Evolutionary conservation across 1,284 basidiomycete species (phyloP).

Genomic region (Rhodotorula sp.): DNA sequence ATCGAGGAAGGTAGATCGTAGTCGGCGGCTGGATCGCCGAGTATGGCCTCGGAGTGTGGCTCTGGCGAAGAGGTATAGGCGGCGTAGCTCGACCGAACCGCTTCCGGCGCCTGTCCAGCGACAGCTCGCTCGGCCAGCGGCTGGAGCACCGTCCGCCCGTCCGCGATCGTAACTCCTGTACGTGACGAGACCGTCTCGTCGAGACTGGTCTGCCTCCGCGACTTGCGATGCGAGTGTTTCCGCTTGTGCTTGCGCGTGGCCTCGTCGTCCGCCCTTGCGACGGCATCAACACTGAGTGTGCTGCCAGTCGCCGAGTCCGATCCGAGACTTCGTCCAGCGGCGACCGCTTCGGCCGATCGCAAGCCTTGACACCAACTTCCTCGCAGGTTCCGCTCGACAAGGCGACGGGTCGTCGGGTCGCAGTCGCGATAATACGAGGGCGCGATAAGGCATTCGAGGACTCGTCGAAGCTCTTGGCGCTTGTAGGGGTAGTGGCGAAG

Average conservation of each 20-base stretch:
- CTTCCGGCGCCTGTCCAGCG: not conserved
- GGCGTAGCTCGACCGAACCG: not conserved
- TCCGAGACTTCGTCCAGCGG: not conserved
- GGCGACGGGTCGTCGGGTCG: slow-evolving; percentile 77
- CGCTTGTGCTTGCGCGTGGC: not conserved
- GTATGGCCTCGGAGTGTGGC: not conserved
- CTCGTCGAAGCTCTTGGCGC: slow-evolving; percentile 77
- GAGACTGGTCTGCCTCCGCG: slow-evolving; percentile 4
- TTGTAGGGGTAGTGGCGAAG: slow-evolving; percentile 82
- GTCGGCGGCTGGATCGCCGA: not conserved
- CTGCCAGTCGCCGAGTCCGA: not conserved
- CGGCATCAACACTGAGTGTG: slow-evolving; percentile 33
- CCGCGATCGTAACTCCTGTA: not conserved
- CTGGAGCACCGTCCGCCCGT: not conserved
- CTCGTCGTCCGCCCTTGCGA: slow-evolving; percentile 24
- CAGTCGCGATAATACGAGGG: slow-evolving; percentile 76
- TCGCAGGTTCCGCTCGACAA: slow-evolving; percentile 86
- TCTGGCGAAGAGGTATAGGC: not conserved
- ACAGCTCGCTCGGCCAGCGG: not conserved
- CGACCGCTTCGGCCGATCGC: not conserved
- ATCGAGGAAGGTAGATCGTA: not conserved
- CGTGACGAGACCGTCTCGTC: slow-evolving; percentile 7
- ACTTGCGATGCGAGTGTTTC: slow-evolving; percentile 2
- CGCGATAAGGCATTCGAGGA: slow-evolving; percentile 74
- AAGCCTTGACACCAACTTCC: slow-evolving; percentile 74